phyloP scores from a whole-genome alignment of 2,329 filamentous ascomycete genomes.

The Polytolypa hystricis region DNA sequence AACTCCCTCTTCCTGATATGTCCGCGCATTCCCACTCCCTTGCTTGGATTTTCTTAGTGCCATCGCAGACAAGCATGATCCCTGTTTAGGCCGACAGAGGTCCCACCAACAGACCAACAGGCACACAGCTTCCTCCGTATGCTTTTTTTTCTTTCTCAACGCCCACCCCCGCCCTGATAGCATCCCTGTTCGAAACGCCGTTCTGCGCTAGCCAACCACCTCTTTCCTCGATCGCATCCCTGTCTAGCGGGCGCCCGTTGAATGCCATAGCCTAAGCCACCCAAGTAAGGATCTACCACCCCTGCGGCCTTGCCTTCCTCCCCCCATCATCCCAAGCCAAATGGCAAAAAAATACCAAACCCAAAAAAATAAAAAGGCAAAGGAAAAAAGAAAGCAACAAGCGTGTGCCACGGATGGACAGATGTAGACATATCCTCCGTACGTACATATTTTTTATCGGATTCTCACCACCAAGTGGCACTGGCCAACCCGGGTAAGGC shows the following conservation, averaged over 20 bases:
- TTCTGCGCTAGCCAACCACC: background rate
- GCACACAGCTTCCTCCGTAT: background rate
- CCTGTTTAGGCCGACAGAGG: background rate
- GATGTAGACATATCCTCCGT: background rate
- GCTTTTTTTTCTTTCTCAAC: background rate
- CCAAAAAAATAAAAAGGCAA: background rate
- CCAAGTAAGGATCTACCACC: conserved; percentile 5
- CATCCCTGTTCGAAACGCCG: background rate
- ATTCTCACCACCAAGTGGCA: conserved; percentile 1
- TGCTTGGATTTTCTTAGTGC: background rate
- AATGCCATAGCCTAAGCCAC: conserved; percentile 1
- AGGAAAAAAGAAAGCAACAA: background rate
- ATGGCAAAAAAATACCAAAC: conserved; percentile 1
- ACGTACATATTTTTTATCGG: background rate
- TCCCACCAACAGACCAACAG: background rate
- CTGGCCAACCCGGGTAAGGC: conserved; percentile 1
- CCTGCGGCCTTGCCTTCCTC: too few relatives aligned
- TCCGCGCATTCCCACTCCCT: background rate
- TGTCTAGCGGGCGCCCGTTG: background rate
- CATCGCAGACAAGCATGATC: background rate
- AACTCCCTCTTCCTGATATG: background rate
- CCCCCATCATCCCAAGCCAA: too few relatives aligned
- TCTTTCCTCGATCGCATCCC: background rate
- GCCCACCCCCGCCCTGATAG: background rate
- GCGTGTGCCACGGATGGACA: background rate